A percentile compares a stretch with the other conserved stretches of the same genome.
Conservation (phyloP, 129 eudicot genomes). For the Calendula officinalis region DNA sequence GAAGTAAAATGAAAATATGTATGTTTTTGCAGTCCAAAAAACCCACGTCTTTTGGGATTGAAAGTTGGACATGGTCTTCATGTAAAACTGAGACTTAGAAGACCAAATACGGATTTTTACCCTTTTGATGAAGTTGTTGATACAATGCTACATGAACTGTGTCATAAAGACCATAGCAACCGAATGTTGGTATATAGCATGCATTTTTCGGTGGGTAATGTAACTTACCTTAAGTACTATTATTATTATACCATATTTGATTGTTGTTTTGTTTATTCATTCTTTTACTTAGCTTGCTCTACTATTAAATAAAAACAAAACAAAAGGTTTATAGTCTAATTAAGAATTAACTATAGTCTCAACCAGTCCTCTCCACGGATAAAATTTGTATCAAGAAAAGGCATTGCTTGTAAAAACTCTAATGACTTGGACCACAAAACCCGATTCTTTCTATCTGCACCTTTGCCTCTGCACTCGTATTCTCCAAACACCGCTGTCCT, state of each 20-base stretch:
- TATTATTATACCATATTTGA: too few species aligned
- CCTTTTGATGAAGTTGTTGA: constrained; percentile 76
- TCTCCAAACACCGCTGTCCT: constrained; percentile 84
- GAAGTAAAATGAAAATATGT: constrained; percentile 1
- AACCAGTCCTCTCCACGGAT: constrained; percentile 75
- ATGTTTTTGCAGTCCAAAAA: constrained; percentile 65
- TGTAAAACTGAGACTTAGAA: constrained; percentile 88
- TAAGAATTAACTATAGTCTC: constrained; percentile 52
- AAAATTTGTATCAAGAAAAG: constrained; percentile 51
- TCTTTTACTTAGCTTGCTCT: too few species aligned
- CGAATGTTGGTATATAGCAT: constrained; percentile 56
- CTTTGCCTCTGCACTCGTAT: constrained; percentile 65
- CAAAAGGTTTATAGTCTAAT: too few species aligned
- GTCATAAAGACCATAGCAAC: constrained; percentile 83
- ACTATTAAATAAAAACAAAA: too few species aligned
- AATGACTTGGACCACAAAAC: constrained; percentile 67
- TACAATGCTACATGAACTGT: constrained; percentile 97
- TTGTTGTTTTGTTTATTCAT: too few species aligned
- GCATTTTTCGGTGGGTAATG: too few species aligned
- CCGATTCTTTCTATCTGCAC: constrained; percentile 57
- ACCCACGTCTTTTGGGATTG: constrained; percentile 60
- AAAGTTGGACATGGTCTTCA: constrained; percentile 79
- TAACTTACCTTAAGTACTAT: too few species aligned
- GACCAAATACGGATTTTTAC: constrained; percentile 65
- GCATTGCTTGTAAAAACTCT: constrained; percentile 42